phyloP scores from a whole-genome alignment of 2,329 filamentous ascomycete species.

The Colletotrichum spaethianum region DNA sequence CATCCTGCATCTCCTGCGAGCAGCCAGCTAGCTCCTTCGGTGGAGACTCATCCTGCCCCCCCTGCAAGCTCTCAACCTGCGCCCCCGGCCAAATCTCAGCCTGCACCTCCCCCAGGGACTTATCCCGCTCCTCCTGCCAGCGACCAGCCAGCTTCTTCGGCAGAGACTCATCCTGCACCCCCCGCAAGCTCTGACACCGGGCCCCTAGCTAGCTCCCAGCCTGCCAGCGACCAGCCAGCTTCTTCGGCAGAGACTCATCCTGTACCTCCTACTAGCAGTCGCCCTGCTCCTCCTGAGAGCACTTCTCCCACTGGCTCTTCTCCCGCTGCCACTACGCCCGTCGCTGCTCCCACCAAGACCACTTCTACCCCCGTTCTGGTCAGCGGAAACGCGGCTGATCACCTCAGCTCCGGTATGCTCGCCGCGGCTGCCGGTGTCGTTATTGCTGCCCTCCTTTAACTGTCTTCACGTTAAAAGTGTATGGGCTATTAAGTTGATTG shows the following conservation, averaged over 20 bases:
- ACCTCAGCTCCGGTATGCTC: slow-evolving; percentile 22
- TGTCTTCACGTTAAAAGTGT: background rate
- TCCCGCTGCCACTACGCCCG: background rate
- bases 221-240: background rate
- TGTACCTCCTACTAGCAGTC: background rate
- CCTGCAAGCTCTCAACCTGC: background rate
- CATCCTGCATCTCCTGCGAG: background rate
- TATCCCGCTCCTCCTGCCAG: background rate
- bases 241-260: background rate
- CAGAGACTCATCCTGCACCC: no score
- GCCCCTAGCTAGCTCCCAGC: no score
- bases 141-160: no score
- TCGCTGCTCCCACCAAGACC: slow-evolving; percentile 1
- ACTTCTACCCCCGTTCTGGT: slow-evolving; percentile 6
- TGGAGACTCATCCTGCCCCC: background rate
- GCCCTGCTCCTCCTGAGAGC: background rate
- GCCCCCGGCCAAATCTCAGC: background rate
- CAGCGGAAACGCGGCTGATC: slow-evolving; percentile 26
- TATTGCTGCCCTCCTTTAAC: slow-evolving; percentile 33
- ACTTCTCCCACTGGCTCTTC: background rate
- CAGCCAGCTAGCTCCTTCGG: background rate
- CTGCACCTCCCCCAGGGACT: background rate
- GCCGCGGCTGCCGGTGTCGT: slow-evolving; percentile 35
- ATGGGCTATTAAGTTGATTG: background rate
- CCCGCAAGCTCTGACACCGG: no score